Conservation (phyloP, 495 filamentous ascomycete species). For the Xylaria telfairii region DNA sequence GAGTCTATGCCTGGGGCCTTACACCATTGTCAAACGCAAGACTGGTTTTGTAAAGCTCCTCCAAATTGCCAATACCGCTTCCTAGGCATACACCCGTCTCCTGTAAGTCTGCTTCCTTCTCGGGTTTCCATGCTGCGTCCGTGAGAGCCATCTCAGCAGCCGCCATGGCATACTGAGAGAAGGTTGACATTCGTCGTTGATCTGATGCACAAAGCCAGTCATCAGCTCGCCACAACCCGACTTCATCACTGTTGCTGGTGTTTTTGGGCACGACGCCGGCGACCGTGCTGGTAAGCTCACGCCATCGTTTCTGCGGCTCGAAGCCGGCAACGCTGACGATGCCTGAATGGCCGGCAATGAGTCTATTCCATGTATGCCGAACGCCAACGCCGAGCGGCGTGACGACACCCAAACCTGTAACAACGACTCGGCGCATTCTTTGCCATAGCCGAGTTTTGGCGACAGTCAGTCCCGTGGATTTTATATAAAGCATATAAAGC, state of each 20-base stretch:
- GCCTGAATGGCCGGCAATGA: slow-evolving; percentile 80
- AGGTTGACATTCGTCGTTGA: slow-evolving; percentile 85
- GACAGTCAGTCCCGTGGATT: neutral
- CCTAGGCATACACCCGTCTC: slow-evolving; percentile 89
- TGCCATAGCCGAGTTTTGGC: slow-evolving; percentile 35
- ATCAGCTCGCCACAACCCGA: slow-evolving; percentile 67
- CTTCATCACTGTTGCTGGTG: neutral
- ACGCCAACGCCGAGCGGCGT: slow-evolving; percentile 88
- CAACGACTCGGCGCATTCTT: slow-evolving; percentile 88
- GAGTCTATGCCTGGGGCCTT: slow-evolving; percentile 35
- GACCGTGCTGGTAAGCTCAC: slow-evolving; percentile 78
- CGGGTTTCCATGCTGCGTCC: slow-evolving; percentile 82
- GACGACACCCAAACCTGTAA: slow-evolving; percentile 91
- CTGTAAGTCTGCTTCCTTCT: slow-evolving; percentile 64
- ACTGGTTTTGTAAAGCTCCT: slow-evolving; percentile 84
- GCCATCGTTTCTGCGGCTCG: slow-evolving; percentile 60
- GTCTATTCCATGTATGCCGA: slow-evolving; percentile 77
- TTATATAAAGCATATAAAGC: neutral
- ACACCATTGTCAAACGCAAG: slow-evolving; percentile 77
- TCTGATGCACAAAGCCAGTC: slow-evolving; percentile 78
- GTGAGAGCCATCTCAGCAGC: slow-evolving; percentile 84
- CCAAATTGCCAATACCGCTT: slow-evolving; percentile 94
- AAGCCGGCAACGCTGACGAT: slow-evolving; percentile 70
- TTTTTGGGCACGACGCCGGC: slow-evolving; percentile 76
- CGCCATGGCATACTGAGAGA: slow-evolving; percentile 89